Conservation (phyloP, 345 rosid species). For the Dipteronia sinensis region DNA sequence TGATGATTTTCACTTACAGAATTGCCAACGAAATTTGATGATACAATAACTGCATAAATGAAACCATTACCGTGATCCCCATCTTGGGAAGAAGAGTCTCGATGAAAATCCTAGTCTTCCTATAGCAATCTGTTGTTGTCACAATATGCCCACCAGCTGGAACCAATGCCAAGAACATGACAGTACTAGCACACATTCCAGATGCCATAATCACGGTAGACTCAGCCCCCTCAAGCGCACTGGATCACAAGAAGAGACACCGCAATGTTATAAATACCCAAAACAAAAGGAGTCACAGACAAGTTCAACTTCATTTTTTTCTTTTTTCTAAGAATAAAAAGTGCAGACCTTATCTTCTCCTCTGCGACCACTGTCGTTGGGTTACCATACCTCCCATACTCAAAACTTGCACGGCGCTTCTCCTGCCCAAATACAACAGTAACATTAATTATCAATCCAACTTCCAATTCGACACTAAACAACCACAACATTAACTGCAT, state of each 20-base stretch:
- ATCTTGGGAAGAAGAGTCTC: conserved; percentile 88
- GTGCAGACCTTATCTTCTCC: conserved; percentile 79
- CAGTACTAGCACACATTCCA: conserved; percentile 97
- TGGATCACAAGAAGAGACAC: conserved; percentile 24
- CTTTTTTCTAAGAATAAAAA: neutral
- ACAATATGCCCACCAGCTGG: conserved; percentile 97
- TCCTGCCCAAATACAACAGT: conserved; percentile 50
- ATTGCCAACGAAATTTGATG: conserved; percentile 5
- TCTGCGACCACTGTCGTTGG: conserved; percentile 86
- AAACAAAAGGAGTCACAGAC: conserved; percentile 1
- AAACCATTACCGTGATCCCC: conserved; percentile 72
- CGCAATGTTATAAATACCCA: conserved; percentile 7
- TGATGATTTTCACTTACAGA: no score
- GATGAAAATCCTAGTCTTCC: conserved; percentile 95
- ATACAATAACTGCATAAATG: conserved; percentile 7
- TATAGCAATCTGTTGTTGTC: conserved; percentile 92
- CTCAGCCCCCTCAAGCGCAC: conserved; percentile 98
- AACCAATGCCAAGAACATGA: conserved; percentile 89
- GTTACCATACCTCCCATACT: conserved; percentile 98
- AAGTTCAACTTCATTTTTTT: neutral
- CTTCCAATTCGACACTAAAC: neutral
- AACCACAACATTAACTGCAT: neutral
- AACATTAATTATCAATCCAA: conserved; percentile 2
- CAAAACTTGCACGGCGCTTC: conserved; percentile 80
- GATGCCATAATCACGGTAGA: conserved; percentile 94